These are phyloP conservation scores for Zygosaccharomyces lentus DNA, from an alignment of 805 yeast species.

Conservation along the genomic window DNA sequence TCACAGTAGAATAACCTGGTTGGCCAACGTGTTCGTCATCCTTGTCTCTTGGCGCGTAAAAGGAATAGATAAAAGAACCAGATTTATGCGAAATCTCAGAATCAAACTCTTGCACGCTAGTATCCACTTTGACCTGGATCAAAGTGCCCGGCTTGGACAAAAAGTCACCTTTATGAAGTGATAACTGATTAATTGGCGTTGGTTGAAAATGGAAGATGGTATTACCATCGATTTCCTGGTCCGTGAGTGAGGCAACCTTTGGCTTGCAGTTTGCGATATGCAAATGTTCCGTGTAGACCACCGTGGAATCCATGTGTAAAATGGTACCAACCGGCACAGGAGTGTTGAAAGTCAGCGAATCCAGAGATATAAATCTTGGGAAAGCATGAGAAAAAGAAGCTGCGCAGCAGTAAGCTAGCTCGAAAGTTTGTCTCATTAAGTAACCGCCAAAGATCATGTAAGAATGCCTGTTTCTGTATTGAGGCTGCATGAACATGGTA, in stretches of 20 bases:
- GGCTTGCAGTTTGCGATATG: slow-evolving; percentile 37
- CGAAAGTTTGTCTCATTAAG: slow-evolving; percentile 85
- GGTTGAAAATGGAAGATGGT: slow-evolving; percentile 48
- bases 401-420: slow-evolving; percentile 87
- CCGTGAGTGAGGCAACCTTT: slow-evolving; percentile 30
- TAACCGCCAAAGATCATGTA: slow-evolving; percentile 96
- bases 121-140: slow-evolving; percentile 85
- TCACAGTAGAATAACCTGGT: slow-evolving; percentile 68
- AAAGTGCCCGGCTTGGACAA: slow-evolving; percentile 77
- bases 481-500: slow-evolving; percentile 92
- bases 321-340: slow-evolving; percentile 97
- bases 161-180: slow-evolving; percentile 51
- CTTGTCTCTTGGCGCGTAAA: slow-evolving; percentile 67
- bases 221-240: slow-evolving; percentile 21
- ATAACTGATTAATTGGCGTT: slow-evolving; percentile 51
- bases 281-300: slow-evolving; percentile 81
- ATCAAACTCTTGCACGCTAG: slow-evolving; percentile 66
- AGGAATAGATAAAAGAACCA: slow-evolving; percentile 85
- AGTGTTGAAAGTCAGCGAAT: slow-evolving; percentile 84
- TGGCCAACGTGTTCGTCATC: slow-evolving; percentile 30
- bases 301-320: slow-evolving; percentile 72
- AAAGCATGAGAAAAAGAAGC: slow-evolving; percentile 82
- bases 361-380: slow-evolving; percentile 86
- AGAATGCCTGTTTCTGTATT: slow-evolving; percentile 89
- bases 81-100: slow-evolving; percentile 60